Base-by-base conservation (phyloP, 2,329 filamentous ascomycete genomes). In the Aspergillus hiratsukae region DNA sequence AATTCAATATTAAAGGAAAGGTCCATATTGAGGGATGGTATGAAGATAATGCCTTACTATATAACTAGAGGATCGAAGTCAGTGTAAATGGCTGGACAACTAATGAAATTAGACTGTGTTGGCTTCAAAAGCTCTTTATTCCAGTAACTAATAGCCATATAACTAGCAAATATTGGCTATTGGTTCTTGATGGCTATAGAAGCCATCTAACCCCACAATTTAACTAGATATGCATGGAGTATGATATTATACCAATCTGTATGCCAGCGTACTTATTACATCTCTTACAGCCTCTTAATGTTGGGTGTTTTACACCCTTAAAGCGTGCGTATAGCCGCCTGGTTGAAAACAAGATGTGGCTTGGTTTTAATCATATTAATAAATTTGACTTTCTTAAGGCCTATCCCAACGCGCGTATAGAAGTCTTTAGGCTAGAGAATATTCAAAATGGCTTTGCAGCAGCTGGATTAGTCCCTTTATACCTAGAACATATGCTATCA, bases 131-230 rank as follows among this genome's bases (percentile, higher is more conserved):
- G 17, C 1, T 51, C 64, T 75, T 76, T 62, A 61, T 73, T 56
- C 58, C 62, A 53, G 60, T 71, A 60, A 72, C 62, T 57, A 66
- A 59, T 52, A 46, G 31, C 23, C 58, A 57, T 31, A 58, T 40
- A 54, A 62, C 61, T 29, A 65, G 72, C 7, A 48, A 11, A 52
- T 70, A 72, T 64, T 58, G 64, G 27, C 63, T 77, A 4, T 62
- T 78, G 4, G 66, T 78, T 54, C 60, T 78, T 35, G 68, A 78
- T 63, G 62, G 72, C 49, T 61, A 77, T 65, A 56, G 61, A 55
- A 75, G 67, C 57, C 61, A 77, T 63, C 41, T 70, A 45, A 71
- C 63, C 4, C 54, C 62, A 25, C 58, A 72, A 55, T 76, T 78
- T 55, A 53, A 75, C 46, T 40, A 69, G 29, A 70, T 66, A 58